Evolutionary conservation across 169 alveolate species (phyloP).

Genomic region (Eimeria maxima): DNA sequence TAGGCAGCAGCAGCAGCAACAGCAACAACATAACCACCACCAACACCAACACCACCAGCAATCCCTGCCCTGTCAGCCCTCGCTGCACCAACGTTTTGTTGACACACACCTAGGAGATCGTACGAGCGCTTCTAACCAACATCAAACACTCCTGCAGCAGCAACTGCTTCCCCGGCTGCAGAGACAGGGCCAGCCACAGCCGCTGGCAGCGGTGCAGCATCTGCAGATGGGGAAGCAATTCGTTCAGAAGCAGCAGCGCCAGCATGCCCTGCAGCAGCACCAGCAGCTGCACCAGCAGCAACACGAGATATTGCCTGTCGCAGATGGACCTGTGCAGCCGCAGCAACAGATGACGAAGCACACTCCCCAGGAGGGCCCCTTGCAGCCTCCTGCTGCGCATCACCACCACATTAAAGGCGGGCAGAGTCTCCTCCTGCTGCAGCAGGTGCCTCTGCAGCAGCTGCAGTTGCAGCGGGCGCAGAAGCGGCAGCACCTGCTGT

Average conservation of each 20-base stretch:
- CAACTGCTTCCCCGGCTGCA: background rate
- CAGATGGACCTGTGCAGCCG: background rate
- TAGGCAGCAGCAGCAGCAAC: background rate
- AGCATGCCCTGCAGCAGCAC: background rate
- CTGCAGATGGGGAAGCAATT: background rate
- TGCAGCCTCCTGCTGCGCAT: background rate
- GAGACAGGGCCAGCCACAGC: background rate
- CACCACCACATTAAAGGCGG: background rate
- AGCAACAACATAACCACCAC: background rate
- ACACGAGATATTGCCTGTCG: background rate
- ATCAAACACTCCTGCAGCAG: background rate
- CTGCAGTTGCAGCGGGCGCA: background rate
- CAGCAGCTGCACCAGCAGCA: background rate
- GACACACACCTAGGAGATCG: background rate
- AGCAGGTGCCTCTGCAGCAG: background rate
- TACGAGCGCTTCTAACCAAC: background rate
- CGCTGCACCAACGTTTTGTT: background rate
- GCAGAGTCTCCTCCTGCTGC: background rate
- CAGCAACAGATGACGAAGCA: constrained; percentile 1
- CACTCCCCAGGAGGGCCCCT: background rate
- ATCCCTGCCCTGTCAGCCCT: background rate
- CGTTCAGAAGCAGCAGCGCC: background rate
- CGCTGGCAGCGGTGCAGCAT: background rate
- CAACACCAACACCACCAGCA: background rate
- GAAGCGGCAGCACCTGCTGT: constrained; percentile 1